A percentile compares a stretch with the other conserved stretches of the same genome.
phyloP scores from a whole-genome alignment of 768 basidiomycete species.

The Pleurotus salmoneostramineus region DNA sequence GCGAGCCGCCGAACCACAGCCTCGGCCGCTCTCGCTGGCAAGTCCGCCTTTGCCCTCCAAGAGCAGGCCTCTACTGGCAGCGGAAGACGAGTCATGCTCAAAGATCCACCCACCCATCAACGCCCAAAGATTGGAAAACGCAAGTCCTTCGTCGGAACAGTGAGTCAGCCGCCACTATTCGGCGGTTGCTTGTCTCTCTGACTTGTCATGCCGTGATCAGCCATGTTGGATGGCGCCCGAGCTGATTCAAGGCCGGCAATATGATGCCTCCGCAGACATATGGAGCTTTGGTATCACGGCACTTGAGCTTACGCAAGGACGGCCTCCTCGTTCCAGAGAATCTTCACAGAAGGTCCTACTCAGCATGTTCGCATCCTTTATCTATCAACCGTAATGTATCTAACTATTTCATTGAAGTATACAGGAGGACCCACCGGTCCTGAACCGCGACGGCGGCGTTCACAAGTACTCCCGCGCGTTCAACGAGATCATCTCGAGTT shows the following conservation, averaged over 20 bases:
- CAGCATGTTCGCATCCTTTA: conserved; percentile 48
- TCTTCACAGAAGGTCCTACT: conserved; percentile 70
- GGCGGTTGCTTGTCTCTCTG: background rate
- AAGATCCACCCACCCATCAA: conserved; percentile 24
- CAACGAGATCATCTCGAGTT: conserved; percentile 79
- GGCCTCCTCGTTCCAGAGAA: conserved; percentile 80
- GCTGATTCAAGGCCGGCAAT: conserved; percentile 78
- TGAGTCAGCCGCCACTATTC: conserved; percentile 23
- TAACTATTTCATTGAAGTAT: conserved; percentile 41
- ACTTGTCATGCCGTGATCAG: conserved; percentile 23
- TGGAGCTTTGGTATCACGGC: conserved; percentile 98
- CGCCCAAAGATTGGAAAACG: conserved; percentile 67
- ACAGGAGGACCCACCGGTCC: conserved; percentile 71
- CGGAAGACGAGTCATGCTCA: conserved; percentile 28
- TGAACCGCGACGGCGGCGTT: conserved; percentile 68
- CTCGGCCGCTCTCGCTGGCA: conserved; percentile 21
- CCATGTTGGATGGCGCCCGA: conserved; percentile 99
- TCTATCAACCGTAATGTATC: background rate
- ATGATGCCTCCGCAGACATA: conserved; percentile 87
- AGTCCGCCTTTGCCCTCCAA: conserved; percentile 18
- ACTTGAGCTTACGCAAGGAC: conserved; percentile 82
- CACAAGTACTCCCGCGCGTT: conserved; percentile 78
- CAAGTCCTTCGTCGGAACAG: conserved; percentile 91
- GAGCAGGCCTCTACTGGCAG: conserved; percentile 6
- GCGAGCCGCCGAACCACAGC: conserved; percentile 24